These are phyloP conservation scores for Mycena sp. DNA, from an alignment of 1,284 basidiomycete genomes.

Conservation along the genomic window DNA sequence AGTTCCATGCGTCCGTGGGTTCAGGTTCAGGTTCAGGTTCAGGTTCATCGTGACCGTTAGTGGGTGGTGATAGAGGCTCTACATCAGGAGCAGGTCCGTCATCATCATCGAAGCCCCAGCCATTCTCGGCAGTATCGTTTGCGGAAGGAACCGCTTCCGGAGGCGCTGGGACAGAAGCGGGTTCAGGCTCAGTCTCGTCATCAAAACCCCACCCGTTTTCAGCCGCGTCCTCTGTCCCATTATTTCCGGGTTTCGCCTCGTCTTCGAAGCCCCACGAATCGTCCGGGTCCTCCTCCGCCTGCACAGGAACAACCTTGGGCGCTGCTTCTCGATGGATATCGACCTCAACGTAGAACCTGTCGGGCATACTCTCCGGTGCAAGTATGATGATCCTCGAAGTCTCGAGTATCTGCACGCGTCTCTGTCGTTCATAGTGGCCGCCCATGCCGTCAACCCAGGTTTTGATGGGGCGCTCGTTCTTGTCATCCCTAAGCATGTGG, in stretches of 20 bases:
- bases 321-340: conserved; percentile 41
- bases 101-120: conserved; percentile 70
- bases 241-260: conserved; percentile 26
- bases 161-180: conserved; percentile 12
- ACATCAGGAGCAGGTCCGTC: conserved; percentile 33
- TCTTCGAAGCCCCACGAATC: conserved; percentile 53
- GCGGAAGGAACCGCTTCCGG: conserved; percentile 19
- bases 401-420: conserved; percentile 72
- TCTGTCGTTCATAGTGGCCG: conserved; percentile 77
- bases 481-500: conserved; percentile 56
- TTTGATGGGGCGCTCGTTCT: conserved; percentile 60
- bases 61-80: conserved; percentile 34
- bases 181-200: conserved; percentile 34
- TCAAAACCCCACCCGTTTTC: conserved; percentile 45
- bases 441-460: conserved; percentile 70
- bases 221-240: conserved; percentile 30
- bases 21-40: conserved; percentile 30
- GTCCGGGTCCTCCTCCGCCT: conserved; percentile 39
- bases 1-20: conserved; percentile 67
- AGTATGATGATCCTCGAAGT: conserved; percentile 60
- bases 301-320: conserved; percentile 46
- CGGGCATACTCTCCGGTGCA: conserved; percentile 42
- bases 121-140: conserved; percentile 50
- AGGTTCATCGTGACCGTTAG: conserved; percentile 31
- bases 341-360: conserved; percentile 51